These are phyloP conservation scores for Rhodotorula sp. DNA, from an alignment of 1,284 basidiomycete genomes.

Conservation along the genomic window DNA sequence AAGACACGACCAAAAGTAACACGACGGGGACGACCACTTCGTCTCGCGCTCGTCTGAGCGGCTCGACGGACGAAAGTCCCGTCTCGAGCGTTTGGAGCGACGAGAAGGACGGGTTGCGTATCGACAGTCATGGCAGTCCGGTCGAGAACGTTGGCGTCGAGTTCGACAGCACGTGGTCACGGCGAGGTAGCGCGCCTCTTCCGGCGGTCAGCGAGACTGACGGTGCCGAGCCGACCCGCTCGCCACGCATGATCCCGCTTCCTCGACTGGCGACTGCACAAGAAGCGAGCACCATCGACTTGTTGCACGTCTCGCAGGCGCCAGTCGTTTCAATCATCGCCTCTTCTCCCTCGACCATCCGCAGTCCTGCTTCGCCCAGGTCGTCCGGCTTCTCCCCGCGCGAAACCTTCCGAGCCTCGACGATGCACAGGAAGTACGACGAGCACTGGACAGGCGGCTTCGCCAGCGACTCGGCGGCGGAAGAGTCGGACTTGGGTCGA, in stretches of 20 bases:
- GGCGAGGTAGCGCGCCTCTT: too few species aligned
- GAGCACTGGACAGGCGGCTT: conserved; percentile 9
- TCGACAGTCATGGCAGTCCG: background rate
- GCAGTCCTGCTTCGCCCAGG: too few species aligned
- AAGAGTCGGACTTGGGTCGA: background rate
- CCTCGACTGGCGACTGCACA: background rate
- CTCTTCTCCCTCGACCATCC: background rate
- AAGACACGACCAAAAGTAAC: conserved; percentile 12
- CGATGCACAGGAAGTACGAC: background rate
- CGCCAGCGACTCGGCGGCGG: conserved; percentile 2
- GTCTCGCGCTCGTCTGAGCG: background rate
- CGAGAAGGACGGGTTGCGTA: background rate
- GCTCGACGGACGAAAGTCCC: conserved; percentile 7
- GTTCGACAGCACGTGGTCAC: background rate
- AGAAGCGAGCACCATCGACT: background rate
- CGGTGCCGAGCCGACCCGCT: too few species aligned
- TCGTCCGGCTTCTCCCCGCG: background rate
- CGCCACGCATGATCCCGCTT: too few species aligned
- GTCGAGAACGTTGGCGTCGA: background rate
- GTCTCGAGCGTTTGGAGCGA: conserved; percentile 32
- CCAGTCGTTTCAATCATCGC: background rate
- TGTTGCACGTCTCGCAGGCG: background rate
- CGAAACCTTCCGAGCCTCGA: background rate
- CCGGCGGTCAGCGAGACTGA: too few species aligned
- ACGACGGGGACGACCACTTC: conserved; percentile 6